Evolutionary conservation across 371 early-diverging fungal genomes (phyloP), one percentile per base, ranked within the genome.

Genomic region (Lichtheimia ramosa): DNA sequence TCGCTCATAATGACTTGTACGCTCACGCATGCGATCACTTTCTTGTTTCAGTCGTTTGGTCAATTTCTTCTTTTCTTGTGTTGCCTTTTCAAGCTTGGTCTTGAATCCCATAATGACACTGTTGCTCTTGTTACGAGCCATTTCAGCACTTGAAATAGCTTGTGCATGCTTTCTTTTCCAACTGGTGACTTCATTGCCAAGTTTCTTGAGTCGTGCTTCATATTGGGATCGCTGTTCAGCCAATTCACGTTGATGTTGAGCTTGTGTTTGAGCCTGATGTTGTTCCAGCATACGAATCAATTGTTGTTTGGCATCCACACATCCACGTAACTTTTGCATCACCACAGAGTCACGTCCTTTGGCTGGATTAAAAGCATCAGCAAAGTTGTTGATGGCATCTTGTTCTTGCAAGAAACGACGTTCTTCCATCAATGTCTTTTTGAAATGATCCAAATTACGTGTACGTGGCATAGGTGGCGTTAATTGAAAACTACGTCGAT

Each of bases 31-130:
- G 3, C 82, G 71, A 56, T 88, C 83, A 0, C 84, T 74, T 52
- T 91, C 91, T 60, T 84, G 82, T 63, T 89, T 89, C 59, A 91
- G 80, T 5, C 89, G 85, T 56, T 88, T 89, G 60, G 89, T 66
- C 70, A 90, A 75, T 15, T 86, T 82, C 51, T 86, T 74, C 67
- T 92, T 92, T 68, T 93, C 94, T 15, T 80, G 83, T 55, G 75
- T 81, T 21, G 81, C 66, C 6, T 79, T 79, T 53, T 86, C 85
- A 3, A 87, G 65, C 5, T 71, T 76, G 4, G 65, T 57, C 14
- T 80, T 73, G 41, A 86, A 64, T 1, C 68, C 73, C 16, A 75
- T 69, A 7, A 87, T 64, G 20, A 70, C 67, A 2, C 68, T 63
- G 55, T 84, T 83, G 18, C 71, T 69, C 58, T 79, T 64, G 43